Percentiles rank a stretch among this genome's conserved stretches.
Evolutionary conservation across 352 stramenopile genomes (phyloP).

Genomic region (Plasmopara viticola): DNA sequence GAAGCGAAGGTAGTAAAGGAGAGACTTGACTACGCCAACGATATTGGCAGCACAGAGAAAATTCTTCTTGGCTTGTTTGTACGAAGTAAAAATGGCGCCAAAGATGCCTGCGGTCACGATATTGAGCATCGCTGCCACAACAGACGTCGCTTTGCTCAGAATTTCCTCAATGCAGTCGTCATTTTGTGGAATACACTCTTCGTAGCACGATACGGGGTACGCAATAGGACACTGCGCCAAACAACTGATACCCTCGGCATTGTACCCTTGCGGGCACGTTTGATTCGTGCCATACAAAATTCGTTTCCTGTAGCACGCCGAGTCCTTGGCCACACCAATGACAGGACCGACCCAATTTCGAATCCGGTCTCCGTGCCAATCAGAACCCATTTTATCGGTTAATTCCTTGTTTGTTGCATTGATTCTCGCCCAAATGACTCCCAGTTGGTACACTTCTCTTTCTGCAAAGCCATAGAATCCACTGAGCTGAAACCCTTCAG

Average conservation of each 20-base stretch:
- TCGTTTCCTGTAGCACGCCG: conserved; percentile 26
- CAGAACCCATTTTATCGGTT: conserved; percentile 18
- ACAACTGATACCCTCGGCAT: conserved; percentile 14
- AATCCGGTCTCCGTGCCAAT: conserved; percentile 22
- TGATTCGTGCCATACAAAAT: conserved; percentile 11
- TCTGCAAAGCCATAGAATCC: conserved; percentile 24
- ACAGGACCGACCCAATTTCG: conserved; percentile 30
- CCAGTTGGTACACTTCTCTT: conserved; percentile 19
- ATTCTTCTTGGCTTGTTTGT: conserved; percentile 21
- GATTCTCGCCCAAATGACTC: conserved; percentile 24
- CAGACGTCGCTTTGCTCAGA: conserved; percentile 27
- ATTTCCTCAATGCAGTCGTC: conserved; percentile 27
- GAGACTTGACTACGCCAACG: conserved; percentile 19
- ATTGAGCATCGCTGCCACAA: conserved; percentile 33
- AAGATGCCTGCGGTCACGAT: conserved; percentile 38
- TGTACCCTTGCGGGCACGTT: conserved; percentile 22
- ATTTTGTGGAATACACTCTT: conserved; percentile 58
- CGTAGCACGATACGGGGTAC: conserved; percentile 51
- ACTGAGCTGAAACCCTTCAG: conserved; percentile 24
- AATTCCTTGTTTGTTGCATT: conserved; percentile 13
- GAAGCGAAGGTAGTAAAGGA: conserved; percentile 23
- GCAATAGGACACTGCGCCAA: conserved; percentile 43
- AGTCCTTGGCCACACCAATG: conserved; percentile 18
- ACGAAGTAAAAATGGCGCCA: conserved; percentile 20
- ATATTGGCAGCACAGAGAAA: conserved; percentile 30